Base-by-base conservation (phyloP, 2,329 filamentous ascomycete species). In the Hypomyces perniciosus region DNA sequence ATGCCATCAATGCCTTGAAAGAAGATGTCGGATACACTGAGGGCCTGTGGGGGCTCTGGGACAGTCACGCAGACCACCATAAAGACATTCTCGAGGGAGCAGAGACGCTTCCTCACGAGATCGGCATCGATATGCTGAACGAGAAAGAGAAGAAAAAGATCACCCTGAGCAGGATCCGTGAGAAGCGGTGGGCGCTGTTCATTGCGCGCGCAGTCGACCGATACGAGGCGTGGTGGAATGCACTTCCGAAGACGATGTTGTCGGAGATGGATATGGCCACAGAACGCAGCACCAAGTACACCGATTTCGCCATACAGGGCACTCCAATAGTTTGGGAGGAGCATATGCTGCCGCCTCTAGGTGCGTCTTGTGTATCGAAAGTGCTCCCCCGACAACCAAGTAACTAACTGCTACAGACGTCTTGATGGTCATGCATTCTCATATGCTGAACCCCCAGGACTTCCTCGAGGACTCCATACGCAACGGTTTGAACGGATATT, bases 351-450 rank as follows among this genome's bases (percentile, higher is more conserved):
- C 82, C 81, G 2, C 83, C 83, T 1, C 65, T 85, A 44, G 83
- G 81, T 84, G 42, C 3, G 55, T 48, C 33, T 8, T 8, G 20
- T 26, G 13, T 6, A 4, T 3, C 5, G 10, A 13, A 1, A 12
- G 41, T 5, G 13, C 9, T 45, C 27, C 6, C 8, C 31, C 34
- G 9, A 6, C 5, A 26, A 26, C 3, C 26, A 8, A 41, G 7
- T 28, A 39, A 28, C 13, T 20, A 27, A 8, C 7, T 28, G 39
- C 39, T 40, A 2, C 6, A 75, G 87, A 91, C 66, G 80, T 91
- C 1, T 66, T 91, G 26, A 87, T 91, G 84, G 83, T 91, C 0
- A 88, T 85, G 84, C 88, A 92, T 65, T 72, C 85, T 0, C 87
- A 88, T 61, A 85, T 88, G 80, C 77, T 92, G 2, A 91, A 90